Evolutionary conservation across 768 basidiomycete genomes (phyloP), one percentile per base, ranked within the genome.

Genomic region (Suillus bovinus): DNA sequence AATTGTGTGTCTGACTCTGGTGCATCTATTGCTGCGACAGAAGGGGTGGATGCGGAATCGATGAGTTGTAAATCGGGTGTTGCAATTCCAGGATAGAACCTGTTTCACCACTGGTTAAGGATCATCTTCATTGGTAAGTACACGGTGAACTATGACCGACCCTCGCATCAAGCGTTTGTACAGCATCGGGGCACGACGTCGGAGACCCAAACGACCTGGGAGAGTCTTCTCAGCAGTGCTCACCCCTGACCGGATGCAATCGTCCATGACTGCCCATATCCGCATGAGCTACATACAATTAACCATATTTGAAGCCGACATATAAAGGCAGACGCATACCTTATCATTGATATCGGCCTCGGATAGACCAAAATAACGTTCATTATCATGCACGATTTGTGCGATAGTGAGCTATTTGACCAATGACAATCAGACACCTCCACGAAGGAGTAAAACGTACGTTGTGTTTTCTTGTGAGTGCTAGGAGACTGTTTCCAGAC

Each of bases 201-300:
- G 83, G 29, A 99, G 79, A 8, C 83, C 77, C 20, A 99, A 77
- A 24, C 93, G 82, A n/a, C 96, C 96, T 0, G 96, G 96, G 2
- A 99, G 82, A n/a, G 84, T 86, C 49, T 81, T 80, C 67, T 96
- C 90, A 4, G 84, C 79, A 1, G 93, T 82, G 3, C 91, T 88
- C 10, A 98, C 94, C 22, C 96, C 96, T 2, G 84, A 82, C 31
- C 81, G 89, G 64, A 97, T 98, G 72, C 93, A 96, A 61, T 88
- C 85, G 70, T 96, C 94, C 96, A 97, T 97, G 5, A 94, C 93
- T 59, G 79, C 70, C 94, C 94, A 96, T 53, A 96, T 94, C 31
- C 85, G 84, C 81, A 86, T 84, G 66, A 93, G 81, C 79, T 78
- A 62, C 59, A 53, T 16, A 61, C 29, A 39, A 11, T 27, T 39